phyloP scores from a whole-genome alignment of 805 yeast species.

The Saturnispora ahearnii region DNA sequence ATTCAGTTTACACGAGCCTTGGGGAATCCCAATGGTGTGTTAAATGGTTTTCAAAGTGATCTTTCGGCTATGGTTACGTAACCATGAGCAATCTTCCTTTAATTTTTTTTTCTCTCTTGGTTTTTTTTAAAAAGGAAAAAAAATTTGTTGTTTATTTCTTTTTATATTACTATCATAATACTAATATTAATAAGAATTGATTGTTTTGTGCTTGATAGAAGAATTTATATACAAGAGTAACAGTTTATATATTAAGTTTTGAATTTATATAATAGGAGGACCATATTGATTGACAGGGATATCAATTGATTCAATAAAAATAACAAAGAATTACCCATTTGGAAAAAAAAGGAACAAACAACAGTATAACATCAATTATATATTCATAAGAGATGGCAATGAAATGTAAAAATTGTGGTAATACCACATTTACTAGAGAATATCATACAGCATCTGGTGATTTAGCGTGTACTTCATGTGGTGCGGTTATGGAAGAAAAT shows the following conservation, averaged over 20 bases:
- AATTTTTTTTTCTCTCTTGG: neutral
- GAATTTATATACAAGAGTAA: neutral
- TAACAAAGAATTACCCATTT: neutral
- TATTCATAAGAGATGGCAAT: slow-evolving; percentile 7
- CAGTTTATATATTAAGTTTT: neutral
- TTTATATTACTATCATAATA: neutral
- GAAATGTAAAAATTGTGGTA: slow-evolving; percentile 38
- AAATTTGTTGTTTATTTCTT: neutral
- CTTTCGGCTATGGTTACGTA: too few species aligned
- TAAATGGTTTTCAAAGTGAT: neutral
- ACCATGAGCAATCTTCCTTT: neutral
- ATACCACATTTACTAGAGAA: slow-evolving; percentile 44
- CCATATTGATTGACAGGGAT: neutral
- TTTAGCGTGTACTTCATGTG: slow-evolving; percentile 74
- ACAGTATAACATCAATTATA: neutral
- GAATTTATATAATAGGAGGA: neutral
- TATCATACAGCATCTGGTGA: slow-evolving; percentile 59
- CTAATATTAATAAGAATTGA: neutral
- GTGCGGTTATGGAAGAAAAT: slow-evolving; percentile 80
- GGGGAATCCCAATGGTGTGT: neutral
- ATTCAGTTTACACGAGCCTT: too few species aligned
- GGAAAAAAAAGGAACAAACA: neutral
- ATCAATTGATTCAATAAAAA: neutral
- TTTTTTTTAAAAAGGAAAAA: neutral
- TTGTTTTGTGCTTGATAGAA: neutral